Conservation (phyloP, 1,284 basidiomycete species). For the Heterobasidion irregulare region DNA sequence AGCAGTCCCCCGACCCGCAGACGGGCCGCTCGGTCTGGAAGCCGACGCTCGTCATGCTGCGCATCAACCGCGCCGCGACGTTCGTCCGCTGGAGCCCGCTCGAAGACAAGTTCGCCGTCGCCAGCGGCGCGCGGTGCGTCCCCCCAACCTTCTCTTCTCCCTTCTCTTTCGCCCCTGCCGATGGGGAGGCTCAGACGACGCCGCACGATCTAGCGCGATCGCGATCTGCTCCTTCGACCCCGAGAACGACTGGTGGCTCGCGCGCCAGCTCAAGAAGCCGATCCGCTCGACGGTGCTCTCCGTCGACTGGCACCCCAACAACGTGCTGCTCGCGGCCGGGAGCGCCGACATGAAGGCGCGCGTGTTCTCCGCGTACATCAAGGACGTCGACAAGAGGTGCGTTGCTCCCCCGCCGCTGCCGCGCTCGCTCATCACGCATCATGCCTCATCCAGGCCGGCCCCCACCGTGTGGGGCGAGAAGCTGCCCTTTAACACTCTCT, state of each 20-base stretch:
- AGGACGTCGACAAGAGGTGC: conserved; percentile 92
- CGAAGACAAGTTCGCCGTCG: conserved; percentile 99
- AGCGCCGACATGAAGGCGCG: conserved; percentile 93
- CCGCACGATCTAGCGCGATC: conserved; percentile 57
- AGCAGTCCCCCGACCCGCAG: conserved; percentile 64
- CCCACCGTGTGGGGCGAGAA: conserved; percentile 96
- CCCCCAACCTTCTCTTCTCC: background rate
- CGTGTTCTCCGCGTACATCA: conserved; percentile 92
- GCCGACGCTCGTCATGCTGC: conserved; percentile 92
- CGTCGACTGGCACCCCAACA: conserved; percentile 98
- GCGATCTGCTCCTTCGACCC: conserved; percentile 93
- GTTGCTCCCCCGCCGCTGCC: conserved; percentile 5
- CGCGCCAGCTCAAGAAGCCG: conserved; percentile 96
- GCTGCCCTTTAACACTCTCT: conserved; percentile 95
- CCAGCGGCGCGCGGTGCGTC: conserved; percentile 83
- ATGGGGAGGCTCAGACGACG: background rate
- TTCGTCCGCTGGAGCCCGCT: conserved; percentile 94
- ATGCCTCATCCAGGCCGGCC: conserved; percentile 51
- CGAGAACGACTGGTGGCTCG: conserved; percentile 99
- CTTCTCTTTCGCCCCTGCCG: background rate
- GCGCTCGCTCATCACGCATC: background rate
- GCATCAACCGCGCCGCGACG: conserved; percentile 95
- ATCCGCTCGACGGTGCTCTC: conserved; percentile 72
- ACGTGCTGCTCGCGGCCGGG: conserved; percentile 84
- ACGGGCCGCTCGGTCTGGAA: conserved; percentile 79